Conservation (phyloP, 208 protist genomes). For the Leishmania guyanensis region DNA sequence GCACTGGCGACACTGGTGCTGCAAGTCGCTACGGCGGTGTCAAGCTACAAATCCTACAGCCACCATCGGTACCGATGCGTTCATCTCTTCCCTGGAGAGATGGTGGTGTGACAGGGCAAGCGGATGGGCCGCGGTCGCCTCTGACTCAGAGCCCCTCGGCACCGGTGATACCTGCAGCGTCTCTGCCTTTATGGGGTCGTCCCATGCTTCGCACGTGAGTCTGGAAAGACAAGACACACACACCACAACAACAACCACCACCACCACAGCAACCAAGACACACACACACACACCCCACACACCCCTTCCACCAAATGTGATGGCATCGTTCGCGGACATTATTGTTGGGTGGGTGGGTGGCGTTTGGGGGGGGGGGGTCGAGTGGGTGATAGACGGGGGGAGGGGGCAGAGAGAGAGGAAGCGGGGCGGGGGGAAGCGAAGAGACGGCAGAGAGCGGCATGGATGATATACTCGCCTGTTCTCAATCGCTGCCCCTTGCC, state of each 20-base stretch:
- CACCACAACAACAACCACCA: not conserved
- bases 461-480: not conserved
- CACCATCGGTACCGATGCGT: not conserved
- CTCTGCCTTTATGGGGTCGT: constrained; percentile 8
- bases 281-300: not conserved
- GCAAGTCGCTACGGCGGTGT: not conserved
- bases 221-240: not conserved
- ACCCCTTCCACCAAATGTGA: not conserved
- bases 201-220: constrained; percentile 4
- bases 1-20: not conserved
- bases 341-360: not conserved
- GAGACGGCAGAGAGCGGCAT: not conserved
- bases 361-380: too few relatives aligned
- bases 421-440: not conserved
- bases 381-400: too few relatives aligned
- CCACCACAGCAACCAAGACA: not conserved
- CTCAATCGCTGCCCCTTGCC: not conserved
- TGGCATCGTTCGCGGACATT: not conserved
- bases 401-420: too few relatives aligned
- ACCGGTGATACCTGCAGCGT: not conserved
- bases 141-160: not conserved
- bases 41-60: not conserved
- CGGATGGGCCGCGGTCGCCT: not conserved
- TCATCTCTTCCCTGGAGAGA: not conserved
- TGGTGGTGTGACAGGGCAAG: not conserved